Evolutionary conservation across 768 basidiomycete genomes (phyloP), one percentile per base, ranked within the genome.

Genomic region (Gautieria morchelliformis): DNA sequence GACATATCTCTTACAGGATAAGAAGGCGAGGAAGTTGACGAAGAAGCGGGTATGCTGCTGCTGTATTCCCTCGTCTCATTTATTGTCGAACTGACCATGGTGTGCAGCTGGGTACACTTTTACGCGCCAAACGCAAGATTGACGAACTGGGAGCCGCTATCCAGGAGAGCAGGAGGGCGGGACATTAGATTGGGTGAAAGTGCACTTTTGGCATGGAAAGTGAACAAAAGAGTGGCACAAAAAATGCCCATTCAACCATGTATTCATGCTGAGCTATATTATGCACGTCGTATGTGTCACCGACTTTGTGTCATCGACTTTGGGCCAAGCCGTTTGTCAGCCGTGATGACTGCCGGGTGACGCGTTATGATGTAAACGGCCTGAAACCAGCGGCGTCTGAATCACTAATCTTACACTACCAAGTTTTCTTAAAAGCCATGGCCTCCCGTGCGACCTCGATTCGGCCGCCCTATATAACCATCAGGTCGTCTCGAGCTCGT

Each of bases 1-100:
- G 58, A 58, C 52, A 9, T 27, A 9, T 42, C 41, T 45, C 51
- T 49, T 58, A 46, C 67, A 93, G 93, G 95, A 99, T 74, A 99
- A 99, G 85, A 97, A 95, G 77, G 95, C 95, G 59, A 82, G 93
- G 73, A 98, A 98, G 79, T 78, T 98, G 80, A 94, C 93, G 66
- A 99, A 99, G 86, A 97, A 95, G 80, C 86, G 93, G 80, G 95
- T 96, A 68, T 65, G 86, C 83, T n/a, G 58, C 20, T 14, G 5
- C 56, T 59, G 19, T n/a, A 6, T 37, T 27, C 35, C 12, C 14
- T 39, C 5, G 39, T 42, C 19, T n/a, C n/a, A n/a, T 48, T 20
- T 14, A 20, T 46, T 1, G 35, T 14, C 52, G 47, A 41, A n/a
- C 17, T 44, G 17, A n/a, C n/a, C n/a, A 22, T 17, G 3, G 4